These are phyloP conservation scores for Puccinia hordei DNA, from an alignment of 1,284 basidiomycete species.

Conservation along the genomic window DNA sequence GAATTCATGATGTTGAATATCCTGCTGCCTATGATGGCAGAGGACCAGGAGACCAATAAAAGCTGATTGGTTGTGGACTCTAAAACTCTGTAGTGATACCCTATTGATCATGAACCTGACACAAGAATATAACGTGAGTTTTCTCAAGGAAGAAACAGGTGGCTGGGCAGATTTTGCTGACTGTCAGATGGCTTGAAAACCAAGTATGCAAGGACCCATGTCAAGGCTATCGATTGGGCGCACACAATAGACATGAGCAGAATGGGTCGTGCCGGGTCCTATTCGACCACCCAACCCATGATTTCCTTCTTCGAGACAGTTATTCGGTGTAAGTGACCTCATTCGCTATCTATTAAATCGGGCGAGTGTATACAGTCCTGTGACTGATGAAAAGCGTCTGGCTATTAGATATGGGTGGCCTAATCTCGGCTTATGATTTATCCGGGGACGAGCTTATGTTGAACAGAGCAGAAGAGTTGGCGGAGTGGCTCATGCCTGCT, in stretches of 20 bases:
- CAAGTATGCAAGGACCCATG: constrained; percentile 47
- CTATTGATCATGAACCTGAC: constrained; percentile 38
- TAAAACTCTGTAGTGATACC: constrained; percentile 21
- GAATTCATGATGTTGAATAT: too few species aligned
- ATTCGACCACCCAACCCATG: constrained; percentile 9
- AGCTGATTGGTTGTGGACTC: background rate
- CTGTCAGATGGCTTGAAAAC: background rate
- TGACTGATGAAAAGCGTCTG: background rate
- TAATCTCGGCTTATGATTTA: constrained; percentile 49
- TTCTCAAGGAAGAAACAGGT: background rate
- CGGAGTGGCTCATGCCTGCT: constrained; percentile 67
- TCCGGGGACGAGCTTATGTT: constrained; percentile 60
- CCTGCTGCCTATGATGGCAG: background rate
- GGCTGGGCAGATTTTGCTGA: background rate
- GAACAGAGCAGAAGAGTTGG: constrained; percentile 68
- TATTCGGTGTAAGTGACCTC: constrained; percentile 14
- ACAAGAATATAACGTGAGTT: constrained; percentile 14
- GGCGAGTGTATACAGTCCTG: background rate
- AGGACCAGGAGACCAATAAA: background rate
- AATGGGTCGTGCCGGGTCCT: too few species aligned
- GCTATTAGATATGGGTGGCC: constrained; percentile 31
- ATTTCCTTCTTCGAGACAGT: constrained; percentile 35
- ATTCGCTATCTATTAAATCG: background rate
- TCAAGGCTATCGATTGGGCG: constrained; percentile 39
- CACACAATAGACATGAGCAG: background rate